These are phyloP conservation scores for Taxillus chinensis DNA, from an alignment of 164 flowering plant species.

Conservation along the genomic window DNA sequence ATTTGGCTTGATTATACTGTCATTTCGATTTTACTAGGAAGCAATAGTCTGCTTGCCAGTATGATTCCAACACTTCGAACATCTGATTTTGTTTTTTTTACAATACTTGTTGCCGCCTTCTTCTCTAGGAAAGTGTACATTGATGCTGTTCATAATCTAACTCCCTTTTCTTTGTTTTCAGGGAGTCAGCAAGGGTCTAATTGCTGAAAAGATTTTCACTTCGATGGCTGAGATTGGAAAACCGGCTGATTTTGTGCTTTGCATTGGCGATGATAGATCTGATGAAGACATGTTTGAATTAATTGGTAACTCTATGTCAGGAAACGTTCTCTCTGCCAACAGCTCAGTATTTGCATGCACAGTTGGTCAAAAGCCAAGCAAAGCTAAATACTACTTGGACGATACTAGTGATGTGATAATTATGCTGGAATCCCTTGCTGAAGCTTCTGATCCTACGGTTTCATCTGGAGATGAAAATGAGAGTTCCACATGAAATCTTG, in stretches of 20 bases:
- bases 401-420: slow-evolving; percentile 35
- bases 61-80: not conserved
- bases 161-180: slow-evolving; percentile 6
- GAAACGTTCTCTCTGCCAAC: slow-evolving; percentile 18
- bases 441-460: slow-evolving; percentile 23
- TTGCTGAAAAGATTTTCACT: slow-evolving; percentile 36
- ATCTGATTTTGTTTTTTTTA: not conserved
- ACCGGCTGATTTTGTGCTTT: slow-evolving; percentile 36
- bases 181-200: slow-evolving; percentile 47
- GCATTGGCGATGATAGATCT: slow-evolving; percentile 53
- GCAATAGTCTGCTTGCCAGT: not conserved
- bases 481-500: slow-evolving; percentile 5
- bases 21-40: no score
- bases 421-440: slow-evolving; percentile 45
- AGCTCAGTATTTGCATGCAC: slow-evolving; percentile 47
- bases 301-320: slow-evolving; percentile 20
- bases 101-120: no score
- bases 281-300: slow-evolving; percentile 58
- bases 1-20: no score
- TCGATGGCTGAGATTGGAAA: slow-evolving; percentile 25
- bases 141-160: not conserved
- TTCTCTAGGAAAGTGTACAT: no score
- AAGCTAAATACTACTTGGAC: slow-evolving; percentile 43
- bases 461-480: slow-evolving; percentile 14
- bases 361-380: slow-evolving; percentile 54